Percentiles rank a stretch among this genome's conserved stretches.
These are phyloP conservation scores for Lolium multiflorum DNA, from an alignment of 176 grass and related monocot species.

Conservation along the genomic window DNA sequence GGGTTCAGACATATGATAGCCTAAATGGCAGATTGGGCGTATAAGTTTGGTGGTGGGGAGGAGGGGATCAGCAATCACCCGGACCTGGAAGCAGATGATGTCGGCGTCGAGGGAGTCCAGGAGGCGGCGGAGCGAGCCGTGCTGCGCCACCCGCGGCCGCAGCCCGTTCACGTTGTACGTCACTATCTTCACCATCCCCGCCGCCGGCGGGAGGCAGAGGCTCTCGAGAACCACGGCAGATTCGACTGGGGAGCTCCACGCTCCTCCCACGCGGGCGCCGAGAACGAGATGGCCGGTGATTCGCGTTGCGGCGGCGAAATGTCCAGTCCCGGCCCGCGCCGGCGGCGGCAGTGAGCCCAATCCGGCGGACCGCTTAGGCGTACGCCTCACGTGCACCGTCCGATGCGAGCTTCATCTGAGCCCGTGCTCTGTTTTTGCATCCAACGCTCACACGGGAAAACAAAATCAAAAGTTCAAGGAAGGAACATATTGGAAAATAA, in stretches of 20 bases:
- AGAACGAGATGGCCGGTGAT: neutral
- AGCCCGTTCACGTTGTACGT: slow-evolving; percentile 98
- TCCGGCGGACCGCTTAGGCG: neutral
- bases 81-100: slow-evolving; percentile 98
- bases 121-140: slow-evolving; percentile 90
- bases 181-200: slow-evolving; percentile 76
- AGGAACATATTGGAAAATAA: no score
- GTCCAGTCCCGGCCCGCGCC: slow-evolving; percentile 35
- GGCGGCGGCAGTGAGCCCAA: slow-evolving; percentile 6
- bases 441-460: no score
- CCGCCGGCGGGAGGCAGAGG: slow-evolving; percentile 24
- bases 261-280: neutral
- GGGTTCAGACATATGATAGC: slow-evolving; percentile 26
- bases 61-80: neutral
- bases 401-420: neutral
- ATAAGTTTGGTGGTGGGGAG: neutral
- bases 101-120: slow-evolving; percentile 87
- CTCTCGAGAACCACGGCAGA: slow-evolving; percentile 14
- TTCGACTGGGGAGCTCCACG: slow-evolving; percentile 23
- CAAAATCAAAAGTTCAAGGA: no score
- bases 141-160: slow-evolving; percentile 86
- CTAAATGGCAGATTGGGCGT: neutral
- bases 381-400: slow-evolving; percentile 4
- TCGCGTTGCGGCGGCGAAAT: slow-evolving; percentile 42
- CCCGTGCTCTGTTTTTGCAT: neutral